Percentiles rank a stretch among this genome's conserved stretches.
phyloP scores from a whole-genome alignment of 495 filamentous ascomycete genomes.

The Jackrogersella minutella region DNA sequence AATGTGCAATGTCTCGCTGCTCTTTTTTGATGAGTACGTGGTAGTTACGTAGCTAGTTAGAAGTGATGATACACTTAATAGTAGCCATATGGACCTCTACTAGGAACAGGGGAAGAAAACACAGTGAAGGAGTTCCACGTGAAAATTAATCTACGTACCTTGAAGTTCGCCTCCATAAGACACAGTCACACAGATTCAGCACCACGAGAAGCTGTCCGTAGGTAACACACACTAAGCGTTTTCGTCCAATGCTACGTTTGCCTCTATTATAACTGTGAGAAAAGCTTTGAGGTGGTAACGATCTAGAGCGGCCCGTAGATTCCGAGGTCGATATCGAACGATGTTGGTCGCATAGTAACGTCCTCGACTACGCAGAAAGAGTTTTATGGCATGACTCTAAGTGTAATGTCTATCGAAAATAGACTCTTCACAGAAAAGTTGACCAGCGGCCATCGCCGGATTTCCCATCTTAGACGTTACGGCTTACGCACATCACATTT shows the following conservation, averaged over 20 bases:
- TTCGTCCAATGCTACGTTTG: neutral
- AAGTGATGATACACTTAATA: no score
- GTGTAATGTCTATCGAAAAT: neutral
- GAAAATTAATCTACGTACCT: no score
- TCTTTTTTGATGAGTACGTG: no score
- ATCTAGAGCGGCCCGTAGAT: neutral
- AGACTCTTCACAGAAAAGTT: neutral
- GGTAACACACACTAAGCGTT: neutral
- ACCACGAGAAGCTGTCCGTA: neutral
- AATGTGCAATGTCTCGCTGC: no score
- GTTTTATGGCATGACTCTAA: neutral
- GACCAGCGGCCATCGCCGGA: neutral
- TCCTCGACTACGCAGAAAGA: neutral
- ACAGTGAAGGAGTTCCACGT: no score
- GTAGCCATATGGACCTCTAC: no score
- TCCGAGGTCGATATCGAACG: slow-evolving; percentile 1
- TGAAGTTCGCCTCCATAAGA: neutral
- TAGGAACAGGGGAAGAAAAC: no score
- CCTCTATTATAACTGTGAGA: neutral
- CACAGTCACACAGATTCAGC: neutral
- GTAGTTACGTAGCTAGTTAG: no score
- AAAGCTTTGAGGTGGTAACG: neutral
- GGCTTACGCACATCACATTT: neutral
- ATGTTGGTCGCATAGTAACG: neutral
- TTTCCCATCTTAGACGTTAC: neutral